phyloP scores from a whole-genome alignment of 2,329 filamentous ascomycete genomes.

The Thermothelomyces thermophilus region DNA sequence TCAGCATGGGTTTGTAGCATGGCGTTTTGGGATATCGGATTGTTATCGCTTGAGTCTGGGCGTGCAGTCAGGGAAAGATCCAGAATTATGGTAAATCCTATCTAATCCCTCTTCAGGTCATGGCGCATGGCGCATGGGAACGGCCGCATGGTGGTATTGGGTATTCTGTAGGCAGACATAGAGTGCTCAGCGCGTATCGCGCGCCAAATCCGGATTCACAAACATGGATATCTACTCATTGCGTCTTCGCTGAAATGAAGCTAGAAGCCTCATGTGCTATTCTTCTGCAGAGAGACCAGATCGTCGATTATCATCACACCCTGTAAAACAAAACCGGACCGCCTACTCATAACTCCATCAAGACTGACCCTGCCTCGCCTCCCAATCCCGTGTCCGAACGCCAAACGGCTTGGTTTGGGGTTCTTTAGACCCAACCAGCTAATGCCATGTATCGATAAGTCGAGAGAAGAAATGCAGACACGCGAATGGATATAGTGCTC shows the following conservation, averaged over 20 bases:
- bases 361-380: conserved; percentile 1
- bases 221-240: conserved; percentile 1
- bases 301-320: conserved; percentile 5
- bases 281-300: not conserved
- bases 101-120: not conserved
- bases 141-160: not conserved
- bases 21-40: conserved; percentile 11
- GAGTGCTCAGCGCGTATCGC: not conserved
- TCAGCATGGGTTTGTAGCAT: conserved; percentile 7
- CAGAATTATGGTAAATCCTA: not conserved
- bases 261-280: not conserved
- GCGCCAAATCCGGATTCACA: not conserved
- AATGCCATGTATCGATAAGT: conserved; percentile 17
- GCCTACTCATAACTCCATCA: conserved; percentile 3
- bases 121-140: not conserved
- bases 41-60: not conserved
- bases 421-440: conserved; percentile 5
- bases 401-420: conserved; percentile 11
- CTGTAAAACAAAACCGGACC: conserved; percentile 3
- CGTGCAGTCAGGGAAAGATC: not conserved
- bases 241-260: not conserved
- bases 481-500: not conserved
- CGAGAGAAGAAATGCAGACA: not conserved
- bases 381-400: conserved; percentile 15
- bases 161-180: not conserved